A percentile compares a stretch with the other conserved stretches of the same genome.
phyloP scores from a whole-genome alignment of 108 stramenopile genomes.

The Poteriospumella lacustris region DNA sequence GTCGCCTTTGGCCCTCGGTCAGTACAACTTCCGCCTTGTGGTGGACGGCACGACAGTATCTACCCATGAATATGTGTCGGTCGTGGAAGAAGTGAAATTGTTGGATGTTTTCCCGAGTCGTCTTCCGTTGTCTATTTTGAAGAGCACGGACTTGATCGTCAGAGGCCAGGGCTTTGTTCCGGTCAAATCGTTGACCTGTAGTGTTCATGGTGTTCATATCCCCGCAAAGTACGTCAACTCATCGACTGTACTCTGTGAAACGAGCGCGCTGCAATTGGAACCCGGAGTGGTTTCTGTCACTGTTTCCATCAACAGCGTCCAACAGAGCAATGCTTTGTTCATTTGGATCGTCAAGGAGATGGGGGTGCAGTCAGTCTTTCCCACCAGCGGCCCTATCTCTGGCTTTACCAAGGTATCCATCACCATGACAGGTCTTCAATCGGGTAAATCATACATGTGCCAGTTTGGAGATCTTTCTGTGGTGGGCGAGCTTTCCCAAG shows the following conservation, averaged over 20 bases:
- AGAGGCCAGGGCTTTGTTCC: no score
- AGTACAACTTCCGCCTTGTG: no score
- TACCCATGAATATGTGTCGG: no score
- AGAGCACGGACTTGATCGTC: no score
- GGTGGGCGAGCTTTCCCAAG: neutral
- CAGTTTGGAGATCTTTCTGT: neutral
- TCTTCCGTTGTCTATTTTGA: no score
- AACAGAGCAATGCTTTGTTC: neutral
- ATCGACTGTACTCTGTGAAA: neutral
- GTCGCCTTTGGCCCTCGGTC: no score
- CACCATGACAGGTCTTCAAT: neutral
- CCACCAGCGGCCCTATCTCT: neutral
- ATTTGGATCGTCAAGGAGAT: neutral
- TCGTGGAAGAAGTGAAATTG: no score
- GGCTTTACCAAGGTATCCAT: neutral
- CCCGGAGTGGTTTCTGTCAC: neutral
- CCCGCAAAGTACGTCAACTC: neutral
- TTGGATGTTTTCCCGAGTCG: no score
- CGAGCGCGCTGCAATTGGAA: neutral
- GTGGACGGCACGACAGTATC: no score
- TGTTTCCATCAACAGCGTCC: neutral
- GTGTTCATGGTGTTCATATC: neutral
- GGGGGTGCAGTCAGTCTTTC: neutral
- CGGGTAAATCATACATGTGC: neutral
- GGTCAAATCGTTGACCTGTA: neutral